A percentile compares a stretch with the other conserved stretches of the same genome.
These are phyloP conservation scores for Clathrus columnatus DNA, from an alignment of 768 basidiomycete genomes.

Conservation along the genomic window DNA sequence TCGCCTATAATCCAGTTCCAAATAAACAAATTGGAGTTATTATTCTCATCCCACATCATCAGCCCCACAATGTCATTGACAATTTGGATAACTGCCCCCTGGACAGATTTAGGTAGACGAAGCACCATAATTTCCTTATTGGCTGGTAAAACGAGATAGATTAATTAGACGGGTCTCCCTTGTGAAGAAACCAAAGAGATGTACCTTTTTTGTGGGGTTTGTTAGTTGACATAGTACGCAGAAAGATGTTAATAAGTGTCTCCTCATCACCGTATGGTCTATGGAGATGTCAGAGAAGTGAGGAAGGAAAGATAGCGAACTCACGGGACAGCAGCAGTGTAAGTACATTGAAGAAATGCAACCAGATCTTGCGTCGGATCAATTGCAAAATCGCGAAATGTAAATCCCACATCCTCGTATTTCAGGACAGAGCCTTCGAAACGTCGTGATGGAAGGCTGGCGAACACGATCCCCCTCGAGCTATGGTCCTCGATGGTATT, in stretches of 20 bases:
- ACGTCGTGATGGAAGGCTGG: constrained; percentile 18
- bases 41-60: constrained; percentile 28
- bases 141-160: constrained; percentile 19
- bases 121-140: constrained; percentile 19
- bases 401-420: constrained; percentile 29
- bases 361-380: constrained; percentile 58
- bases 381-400: constrained; percentile 50
- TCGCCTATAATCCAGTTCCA: constrained; percentile 48
- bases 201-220: constrained; percentile 29
- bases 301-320: constrained; percentile 11
- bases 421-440: constrained; percentile 16
- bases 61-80: constrained; percentile 46
- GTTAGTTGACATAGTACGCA: constrained; percentile 38
- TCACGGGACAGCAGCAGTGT: not conserved
- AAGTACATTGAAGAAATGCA: constrained; percentile 22
- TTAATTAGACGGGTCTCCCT: too few relatives aligned
- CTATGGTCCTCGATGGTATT: constrained; percentile 14
- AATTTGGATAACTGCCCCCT: constrained; percentile 36
- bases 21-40: constrained; percentile 27
- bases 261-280: not conserved
- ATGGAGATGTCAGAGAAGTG: not conserved
- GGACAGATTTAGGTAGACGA: constrained; percentile 16
- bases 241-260: constrained; percentile 2
- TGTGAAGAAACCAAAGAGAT: not conserved
- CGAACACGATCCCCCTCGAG: constrained; percentile 14